A percentile compares a stretch with the other conserved stretches of the same genome.
Evolutionary conservation across 2,329 filamentous ascomycete genomes (phyloP).

Genomic region (Phyllosticta citribraziliensis): DNA sequence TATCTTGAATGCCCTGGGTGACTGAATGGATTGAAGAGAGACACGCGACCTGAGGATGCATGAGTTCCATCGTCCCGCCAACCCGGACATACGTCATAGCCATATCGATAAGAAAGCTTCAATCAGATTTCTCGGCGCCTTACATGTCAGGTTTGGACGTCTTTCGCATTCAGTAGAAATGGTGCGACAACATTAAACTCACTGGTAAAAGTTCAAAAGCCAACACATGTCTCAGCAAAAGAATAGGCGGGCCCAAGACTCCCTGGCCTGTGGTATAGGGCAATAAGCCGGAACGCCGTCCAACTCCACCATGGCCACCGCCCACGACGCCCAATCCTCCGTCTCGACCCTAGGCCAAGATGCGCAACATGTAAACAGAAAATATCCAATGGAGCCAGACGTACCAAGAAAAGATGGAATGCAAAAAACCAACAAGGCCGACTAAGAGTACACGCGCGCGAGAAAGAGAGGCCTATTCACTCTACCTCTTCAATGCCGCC

Average conservation of each 20-base stretch:
- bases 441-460: neutral
- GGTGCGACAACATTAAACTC: neutral
- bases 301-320: slow-evolving; percentile 15
- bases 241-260: neutral
- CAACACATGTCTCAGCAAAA: neutral
- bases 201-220: neutral
- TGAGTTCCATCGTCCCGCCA: neutral
- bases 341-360: neutral
- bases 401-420: neutral
- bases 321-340: neutral
- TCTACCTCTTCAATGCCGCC: slow-evolving; percentile 55
- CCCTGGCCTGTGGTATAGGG: slow-evolving; percentile 12
- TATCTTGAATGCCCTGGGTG: neutral
- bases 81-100: slow-evolving; percentile 2
- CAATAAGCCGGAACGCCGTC: slow-evolving; percentile 13
- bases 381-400: neutral
- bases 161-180: neutral
- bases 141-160: neutral
- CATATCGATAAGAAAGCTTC: slow-evolving; percentile 6
- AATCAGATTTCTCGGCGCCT: neutral
- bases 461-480: neutral
- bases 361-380: neutral
- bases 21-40: too few species aligned
- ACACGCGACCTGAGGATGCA: too few species aligned
- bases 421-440: neutral